Evolutionary conservation across 2,329 filamentous ascomycete species (phyloP).

Genomic region (Ophiostoma himal-ulmi): DNA sequence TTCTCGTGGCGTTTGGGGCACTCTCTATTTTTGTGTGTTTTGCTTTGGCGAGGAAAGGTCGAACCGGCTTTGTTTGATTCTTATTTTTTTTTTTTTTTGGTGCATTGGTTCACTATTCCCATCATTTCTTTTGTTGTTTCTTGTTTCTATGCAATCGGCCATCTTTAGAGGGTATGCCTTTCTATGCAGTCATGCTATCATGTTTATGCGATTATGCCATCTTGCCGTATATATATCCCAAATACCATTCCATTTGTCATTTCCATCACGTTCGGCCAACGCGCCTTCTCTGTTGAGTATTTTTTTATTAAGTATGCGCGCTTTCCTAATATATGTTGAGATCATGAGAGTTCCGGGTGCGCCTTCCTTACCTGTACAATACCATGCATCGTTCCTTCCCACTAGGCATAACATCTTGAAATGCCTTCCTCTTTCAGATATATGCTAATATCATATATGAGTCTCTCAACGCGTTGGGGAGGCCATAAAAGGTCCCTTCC

Average conservation of each 20-base stretch:
- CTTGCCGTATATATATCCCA: background rate
- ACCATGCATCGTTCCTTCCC: background rate
- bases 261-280: background rate
- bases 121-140: background rate
- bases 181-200: constrained; percentile 3
- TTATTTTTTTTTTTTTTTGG: background rate
- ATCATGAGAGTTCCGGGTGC: background rate
- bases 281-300: background rate
- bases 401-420: background rate
- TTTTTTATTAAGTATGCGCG: background rate
- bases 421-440: background rate
- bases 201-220: constrained; percentile 8
- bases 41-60: background rate
- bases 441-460: background rate
- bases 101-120: background rate
- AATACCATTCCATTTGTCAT: constrained; percentile 7
- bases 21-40: background rate
- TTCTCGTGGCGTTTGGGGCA: background rate
- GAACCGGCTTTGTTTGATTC: background rate
- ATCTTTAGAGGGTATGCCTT: background rate
- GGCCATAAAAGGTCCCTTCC: background rate
- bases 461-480: background rate
- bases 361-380: background rate
- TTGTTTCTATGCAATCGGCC: background rate
- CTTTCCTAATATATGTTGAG: background rate